Conservation (phyloP, 768 basidiomycete genomes). For the Lentinula sp. region DNA sequence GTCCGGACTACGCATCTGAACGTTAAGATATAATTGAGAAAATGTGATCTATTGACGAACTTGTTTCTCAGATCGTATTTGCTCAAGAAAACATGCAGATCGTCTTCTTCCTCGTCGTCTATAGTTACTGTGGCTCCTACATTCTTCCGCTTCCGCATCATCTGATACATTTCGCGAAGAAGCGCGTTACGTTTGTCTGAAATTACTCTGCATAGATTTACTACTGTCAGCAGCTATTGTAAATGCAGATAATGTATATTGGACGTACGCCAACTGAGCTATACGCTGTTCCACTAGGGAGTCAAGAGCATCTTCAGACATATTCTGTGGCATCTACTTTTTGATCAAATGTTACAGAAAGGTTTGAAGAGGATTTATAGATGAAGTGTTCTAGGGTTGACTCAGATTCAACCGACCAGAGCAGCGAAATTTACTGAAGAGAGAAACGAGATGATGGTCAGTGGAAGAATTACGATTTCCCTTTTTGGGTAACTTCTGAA, state of each 20-base stretch:
- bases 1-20: slow-evolving; percentile 21
- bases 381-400: no score
- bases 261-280: slow-evolving; percentile 24
- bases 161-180: slow-evolving; percentile 63
- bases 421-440: background rate
- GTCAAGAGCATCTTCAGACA: slow-evolving; percentile 8
- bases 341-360: no score
- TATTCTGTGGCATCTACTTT: background rate
- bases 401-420: background rate
- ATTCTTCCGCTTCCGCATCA: slow-evolving; percentile 51
- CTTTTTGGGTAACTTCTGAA: background rate
- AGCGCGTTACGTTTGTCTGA: slow-evolving; percentile 62
- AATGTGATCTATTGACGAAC: slow-evolving; percentile 25
- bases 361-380: background rate
- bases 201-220: slow-evolving; percentile 42
- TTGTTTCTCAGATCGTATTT: slow-evolving; percentile 48
- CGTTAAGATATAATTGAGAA: slow-evolving; percentile 5
- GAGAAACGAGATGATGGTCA: background rate
- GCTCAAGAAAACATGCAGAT: slow-evolving; percentile 45
- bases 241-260: background rate
- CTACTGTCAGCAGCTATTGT: background rate
- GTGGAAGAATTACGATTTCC: background rate
- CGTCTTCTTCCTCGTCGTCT: slow-evolving; percentile 35
- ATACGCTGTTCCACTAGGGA: slow-evolving; percentile 23
- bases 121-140: slow-evolving; percentile 32